These are phyloP conservation scores for Tulasnella sp. DNA, from an alignment of 768 basidiomycete genomes.

Conservation along the genomic window DNA sequence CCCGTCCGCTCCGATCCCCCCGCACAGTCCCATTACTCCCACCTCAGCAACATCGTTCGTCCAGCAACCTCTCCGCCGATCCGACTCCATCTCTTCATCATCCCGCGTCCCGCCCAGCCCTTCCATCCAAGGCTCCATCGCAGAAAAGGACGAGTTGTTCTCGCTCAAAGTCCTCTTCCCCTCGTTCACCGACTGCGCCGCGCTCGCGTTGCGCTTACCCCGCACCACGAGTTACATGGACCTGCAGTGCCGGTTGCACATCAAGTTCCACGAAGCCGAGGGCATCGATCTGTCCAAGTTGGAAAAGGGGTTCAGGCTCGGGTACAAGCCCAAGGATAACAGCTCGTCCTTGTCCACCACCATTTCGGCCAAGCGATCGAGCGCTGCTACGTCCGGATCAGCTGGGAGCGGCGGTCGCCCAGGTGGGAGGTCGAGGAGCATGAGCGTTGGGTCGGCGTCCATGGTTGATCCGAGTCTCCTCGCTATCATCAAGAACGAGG, in stretches of 20 bases:
- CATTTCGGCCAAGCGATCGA: neutral
- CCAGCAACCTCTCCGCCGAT: neutral
- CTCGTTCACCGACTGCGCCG: slow-evolving; percentile 11
- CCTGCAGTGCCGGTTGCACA: slow-evolving; percentile 6
- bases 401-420: neutral
- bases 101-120: neutral
- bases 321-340: neutral
- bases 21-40: neutral
- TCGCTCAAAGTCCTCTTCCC: slow-evolving; percentile 16
- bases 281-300: slow-evolving; percentile 3
- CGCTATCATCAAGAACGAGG: slow-evolving; percentile 14
- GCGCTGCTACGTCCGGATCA: neutral
- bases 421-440: neutral
- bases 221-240: slow-evolving; percentile 5
- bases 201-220: slow-evolving; percentile 6
- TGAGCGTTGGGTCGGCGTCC: slow-evolving; percentile 8
- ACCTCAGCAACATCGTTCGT: neutral
- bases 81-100: neutral
- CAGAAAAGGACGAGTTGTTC: neutral
- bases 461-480: slow-evolving; percentile 13
- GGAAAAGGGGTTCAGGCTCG: slow-evolving; percentile 7
- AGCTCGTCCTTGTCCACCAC: neutral
- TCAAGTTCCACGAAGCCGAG: slow-evolving; percentile 17
- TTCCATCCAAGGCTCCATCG: neutral
- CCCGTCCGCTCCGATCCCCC: neutral